phyloP scores from a whole-genome alignment of 148 eudicot genomes.

The Cornus controversa region DNA sequence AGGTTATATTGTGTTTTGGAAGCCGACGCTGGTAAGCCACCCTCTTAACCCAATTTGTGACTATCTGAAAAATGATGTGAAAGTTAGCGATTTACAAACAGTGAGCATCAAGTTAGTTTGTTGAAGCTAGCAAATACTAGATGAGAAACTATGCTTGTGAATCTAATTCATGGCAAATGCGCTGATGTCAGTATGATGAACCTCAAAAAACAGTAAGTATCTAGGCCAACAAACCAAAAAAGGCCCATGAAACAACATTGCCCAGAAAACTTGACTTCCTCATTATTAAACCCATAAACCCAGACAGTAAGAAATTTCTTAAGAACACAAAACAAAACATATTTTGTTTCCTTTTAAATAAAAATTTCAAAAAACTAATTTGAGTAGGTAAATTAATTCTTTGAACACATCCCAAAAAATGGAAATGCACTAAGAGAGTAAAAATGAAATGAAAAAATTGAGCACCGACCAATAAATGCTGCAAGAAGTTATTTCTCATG shows the following conservation, averaged over 20 bases:
- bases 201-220: background rate
- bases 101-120: background rate
- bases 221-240: background rate
- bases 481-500: background rate
- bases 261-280: background rate
- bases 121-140: too few relatives aligned
- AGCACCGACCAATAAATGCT: too few relatives aligned
- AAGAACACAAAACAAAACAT: background rate
- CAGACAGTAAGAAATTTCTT: background rate
- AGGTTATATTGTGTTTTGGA: slow-evolving; percentile 15
- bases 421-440: background rate
- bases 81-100: background rate
- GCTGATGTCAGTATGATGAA: background rate
- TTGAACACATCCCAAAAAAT: background rate
- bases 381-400: too few relatives aligned
- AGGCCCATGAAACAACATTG: background rate
- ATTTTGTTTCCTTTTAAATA: too few relatives aligned
- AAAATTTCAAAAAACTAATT: too few relatives aligned
- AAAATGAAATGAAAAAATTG: too few relatives aligned
- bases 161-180: background rate
- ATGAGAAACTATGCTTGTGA: too few relatives aligned
- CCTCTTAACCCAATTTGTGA: slow-evolving; percentile 45
- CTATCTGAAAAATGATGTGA: slow-evolving; percentile 29
- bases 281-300: background rate
- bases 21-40: slow-evolving; percentile 43